Evolutionary conservation across 2,329 filamentous ascomycete species (phyloP).

Genomic region (Colletotrichum gloeosporioides): DNA sequence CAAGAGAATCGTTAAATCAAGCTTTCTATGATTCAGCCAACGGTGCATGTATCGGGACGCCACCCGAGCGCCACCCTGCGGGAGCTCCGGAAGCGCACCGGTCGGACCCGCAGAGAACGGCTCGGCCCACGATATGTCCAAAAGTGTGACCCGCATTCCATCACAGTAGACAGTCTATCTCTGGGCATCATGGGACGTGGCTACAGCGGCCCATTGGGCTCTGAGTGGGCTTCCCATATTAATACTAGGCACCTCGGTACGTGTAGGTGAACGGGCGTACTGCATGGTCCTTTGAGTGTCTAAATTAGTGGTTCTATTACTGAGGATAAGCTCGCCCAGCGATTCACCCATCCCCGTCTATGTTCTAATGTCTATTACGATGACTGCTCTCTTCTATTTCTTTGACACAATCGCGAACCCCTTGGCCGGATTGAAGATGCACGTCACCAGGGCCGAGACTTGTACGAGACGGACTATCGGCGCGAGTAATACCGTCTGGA

Average conservation of each 20-base stretch:
- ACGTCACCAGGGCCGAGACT: neutral
- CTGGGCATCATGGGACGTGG: fast-evolving
- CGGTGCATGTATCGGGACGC: neutral
- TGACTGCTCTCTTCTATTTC: neutral
- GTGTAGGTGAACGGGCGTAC: neutral
- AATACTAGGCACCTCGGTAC: neutral
- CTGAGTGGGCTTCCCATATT: fast-evolving
- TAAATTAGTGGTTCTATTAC: neutral
- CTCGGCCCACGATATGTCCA: neutral
- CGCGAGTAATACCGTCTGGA: neutral
- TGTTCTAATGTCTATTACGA: neutral
- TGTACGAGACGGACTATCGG: neutral
- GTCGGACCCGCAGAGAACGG: neutral
- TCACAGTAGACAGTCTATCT: fast-evolving
- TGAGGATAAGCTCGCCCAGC: neutral
- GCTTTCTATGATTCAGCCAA: neutral
- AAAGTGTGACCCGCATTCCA: fast-evolving
- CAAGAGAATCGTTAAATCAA: neutral
- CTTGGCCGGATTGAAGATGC: neutral
- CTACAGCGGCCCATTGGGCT: neutral
- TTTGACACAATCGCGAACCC: neutral
- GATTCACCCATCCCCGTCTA: neutral
- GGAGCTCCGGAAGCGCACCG: neutral
- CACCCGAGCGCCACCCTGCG: neutral
- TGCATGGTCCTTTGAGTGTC: neutral